Conservation (phyloP, 2,329 filamentous ascomycete species). For the Cryphonectria naterciae region DNA sequence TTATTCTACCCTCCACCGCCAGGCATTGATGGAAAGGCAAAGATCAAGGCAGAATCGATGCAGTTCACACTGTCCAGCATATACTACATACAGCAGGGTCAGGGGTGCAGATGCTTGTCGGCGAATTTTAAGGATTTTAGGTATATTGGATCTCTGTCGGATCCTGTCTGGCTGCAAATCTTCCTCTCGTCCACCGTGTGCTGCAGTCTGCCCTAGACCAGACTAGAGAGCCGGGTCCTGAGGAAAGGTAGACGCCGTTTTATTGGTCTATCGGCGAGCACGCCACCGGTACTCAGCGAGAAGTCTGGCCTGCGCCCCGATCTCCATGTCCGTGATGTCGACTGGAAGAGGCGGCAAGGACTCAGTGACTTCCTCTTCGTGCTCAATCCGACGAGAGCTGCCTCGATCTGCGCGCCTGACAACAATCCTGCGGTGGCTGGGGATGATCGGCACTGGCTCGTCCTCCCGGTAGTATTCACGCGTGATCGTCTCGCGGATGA, state of each 20-base stretch:
- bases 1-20: neutral
- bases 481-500: neutral
- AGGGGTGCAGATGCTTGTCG: neutral
- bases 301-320: constrained; percentile 11
- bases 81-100: too few species aligned
- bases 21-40: neutral
- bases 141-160: too few species aligned
- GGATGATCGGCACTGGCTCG: neutral
- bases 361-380: neutral
- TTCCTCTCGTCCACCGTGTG: neutral
- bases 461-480: constrained; percentile 5
- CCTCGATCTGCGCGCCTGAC: neutral
- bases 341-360: neutral
- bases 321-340: neutral
- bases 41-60: neutral
- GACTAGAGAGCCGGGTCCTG: neutral
- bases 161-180: neutral
- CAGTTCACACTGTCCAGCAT: too few species aligned
- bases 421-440: neutral
- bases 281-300: neutral
- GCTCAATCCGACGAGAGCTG: neutral
- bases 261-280: neutral
- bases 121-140: too few species aligned
- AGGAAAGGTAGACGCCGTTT: neutral
- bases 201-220: neutral